Evolutionary conservation across 768 basidiomycete species (phyloP).

Genomic region (Asterophora parasitica): DNA sequence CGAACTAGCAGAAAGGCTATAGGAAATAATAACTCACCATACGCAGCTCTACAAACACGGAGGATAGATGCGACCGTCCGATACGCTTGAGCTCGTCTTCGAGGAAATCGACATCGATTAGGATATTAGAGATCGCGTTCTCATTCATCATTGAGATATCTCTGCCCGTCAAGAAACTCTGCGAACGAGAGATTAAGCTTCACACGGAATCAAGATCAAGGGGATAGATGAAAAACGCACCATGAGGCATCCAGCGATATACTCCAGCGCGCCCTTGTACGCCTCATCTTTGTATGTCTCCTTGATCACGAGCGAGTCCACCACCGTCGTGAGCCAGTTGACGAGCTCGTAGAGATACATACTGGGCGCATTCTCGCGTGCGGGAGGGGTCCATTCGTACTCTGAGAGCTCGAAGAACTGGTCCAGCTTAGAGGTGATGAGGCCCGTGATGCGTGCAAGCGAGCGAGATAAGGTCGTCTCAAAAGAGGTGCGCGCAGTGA

Average conservation of each 20-base stretch:
- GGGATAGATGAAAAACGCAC: conserved; percentile 38
- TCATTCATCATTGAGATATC: conserved; percentile 82
- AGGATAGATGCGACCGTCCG: conserved; percentile 62
- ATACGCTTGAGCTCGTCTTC: conserved; percentile 81
- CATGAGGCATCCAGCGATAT: conserved; percentile 86
- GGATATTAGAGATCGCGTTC: conserved; percentile 79
- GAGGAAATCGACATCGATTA: conserved; percentile 83
- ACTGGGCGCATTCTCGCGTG: conserved; percentile 74
- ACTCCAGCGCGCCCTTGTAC: conserved; percentile 82
- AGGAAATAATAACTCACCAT: conserved; percentile 43
- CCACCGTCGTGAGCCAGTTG: conserved; percentile 94
- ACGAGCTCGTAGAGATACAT: conserved; percentile 93
- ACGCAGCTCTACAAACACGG: conserved; percentile 77
- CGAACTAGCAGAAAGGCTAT: too few relatives aligned
- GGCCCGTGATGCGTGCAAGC: conserved; percentile 66
- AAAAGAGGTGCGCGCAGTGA: conserved; percentile 63
- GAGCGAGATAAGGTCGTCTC: conserved; percentile 63
- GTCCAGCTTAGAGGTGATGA: conserved; percentile 89
- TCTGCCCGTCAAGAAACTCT: conserved; percentile 78
- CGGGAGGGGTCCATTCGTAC: conserved; percentile 86
- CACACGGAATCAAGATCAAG: not conserved
- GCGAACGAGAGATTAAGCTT: not conserved
- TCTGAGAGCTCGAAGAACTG: conserved; percentile 94
- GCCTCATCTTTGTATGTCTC: conserved; percentile 85
- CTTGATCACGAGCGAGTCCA: conserved; percentile 83